Evolutionary conservation across 1,284 basidiomycete species (phyloP), one percentile per base, ranked within the genome.

Genomic region (Apiotrichum gracile): DNA sequence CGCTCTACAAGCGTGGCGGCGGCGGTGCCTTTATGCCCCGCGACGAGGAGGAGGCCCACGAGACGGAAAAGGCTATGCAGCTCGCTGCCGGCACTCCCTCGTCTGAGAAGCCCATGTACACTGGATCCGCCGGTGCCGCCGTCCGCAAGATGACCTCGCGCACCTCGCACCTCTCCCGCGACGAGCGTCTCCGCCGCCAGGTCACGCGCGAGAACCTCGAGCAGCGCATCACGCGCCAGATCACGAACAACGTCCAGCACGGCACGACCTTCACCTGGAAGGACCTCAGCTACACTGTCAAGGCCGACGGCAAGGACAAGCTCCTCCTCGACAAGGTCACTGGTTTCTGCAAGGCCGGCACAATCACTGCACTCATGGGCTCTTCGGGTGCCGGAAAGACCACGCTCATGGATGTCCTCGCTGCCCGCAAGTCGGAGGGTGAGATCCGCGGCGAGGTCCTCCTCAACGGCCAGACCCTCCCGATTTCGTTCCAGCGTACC

Each of bases 341-440:
- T 40, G 80, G 80, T 0, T 80, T 75, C 62, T 77, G 78, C 66
- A 76, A 77, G 64, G 78, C 78, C 1, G 78, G 79, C 6, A 75
- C 70, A 1, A 68, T 80, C 34, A 78, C 77, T 2, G 78, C 78
- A 0, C 61, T 79, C 24, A 78, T 79, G 77, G 73, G 73, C 2
- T 65, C 72, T 0, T 73, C 71, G 1, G 76, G 66, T 40, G 72
- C 74, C 0, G 72, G 75, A 13, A 77, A 77, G 61, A 77, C 76
- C 0, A 73, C 74, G 8, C 64, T 78, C 14, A 68, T 78, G 60
- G 75, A 78, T 51, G 76, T 76, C 4, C 66, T 79, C n/a, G 76
- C 78, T 5, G 68, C 70, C 34, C 65, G 78, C 27, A 74, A 77
- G 57, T 62, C 62, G 10, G 65, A 69, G 29, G 72, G 69, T 27